Evolutionary conservation across 2,329 filamentous ascomycete genomes (phyloP), one percentile per base, ranked within the genome.

Genomic region (Xylaria sp.): DNA sequence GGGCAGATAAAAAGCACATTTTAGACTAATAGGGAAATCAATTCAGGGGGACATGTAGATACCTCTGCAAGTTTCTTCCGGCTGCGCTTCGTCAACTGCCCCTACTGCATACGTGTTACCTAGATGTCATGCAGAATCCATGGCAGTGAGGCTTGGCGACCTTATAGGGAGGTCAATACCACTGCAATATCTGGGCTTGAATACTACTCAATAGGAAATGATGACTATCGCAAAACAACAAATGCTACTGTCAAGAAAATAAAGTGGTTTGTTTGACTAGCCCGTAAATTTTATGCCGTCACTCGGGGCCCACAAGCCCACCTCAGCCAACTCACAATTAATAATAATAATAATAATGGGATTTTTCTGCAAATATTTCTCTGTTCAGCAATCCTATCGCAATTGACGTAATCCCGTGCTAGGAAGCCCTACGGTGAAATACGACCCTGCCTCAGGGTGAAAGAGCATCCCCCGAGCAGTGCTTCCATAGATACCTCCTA

Each of bases 1-100:
- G 86, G 86, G 79, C 80, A 11, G 83, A 87, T 61, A 76, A 76
- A 41, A 83, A 82, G 64, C 76, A 78, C 41, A 77, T 85, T 40
- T 67, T 84, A 49, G 85, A 89, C 67, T 89, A 63, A 56, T 52
- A 24, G 39, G 16, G 16, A 34, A 3, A 34, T n/a, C n/a, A n/a
- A n/a, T n/a, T n/a, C n/a, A n/a, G n/a, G n/a, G n/a, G n/a, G n/a
- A n/a, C n/a, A n/a, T n/a, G n/a, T 26, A 26, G 24, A 26, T 11
- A 26, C 11, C 24, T 6, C 11, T 6, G 24, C 24, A 26, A 26
- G 5, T 5, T 11, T 26, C 11, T 11, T 5, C 11, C 6, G 24
- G 11, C 24, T 26, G 24, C 6, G 11, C 24, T 26, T 26, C 11
- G 24, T 26, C 6, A 6, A 5, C 24, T 26, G 11, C 24, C 24